These are phyloP conservation scores for Cadophora luteo-olivacea DNA, from an alignment of 2,329 filamentous ascomycete species.

Conservation along the genomic window DNA sequence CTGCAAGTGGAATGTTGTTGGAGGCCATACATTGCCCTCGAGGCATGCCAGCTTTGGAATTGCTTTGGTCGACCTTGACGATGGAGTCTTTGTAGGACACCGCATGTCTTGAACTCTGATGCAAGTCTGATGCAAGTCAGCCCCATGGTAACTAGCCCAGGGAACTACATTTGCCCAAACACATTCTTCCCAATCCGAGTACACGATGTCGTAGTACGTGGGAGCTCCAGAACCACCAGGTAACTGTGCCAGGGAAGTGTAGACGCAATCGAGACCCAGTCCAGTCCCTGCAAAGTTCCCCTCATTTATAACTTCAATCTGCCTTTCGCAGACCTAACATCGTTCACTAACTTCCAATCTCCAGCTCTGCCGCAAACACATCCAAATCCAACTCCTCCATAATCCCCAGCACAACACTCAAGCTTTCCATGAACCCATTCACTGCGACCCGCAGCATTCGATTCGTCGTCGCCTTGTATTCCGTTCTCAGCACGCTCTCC, in stretches of 20 bases:
- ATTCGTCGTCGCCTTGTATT: slow-evolving; percentile 89
- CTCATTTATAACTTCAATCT: background rate
- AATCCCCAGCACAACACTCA: slow-evolving; percentile 83
- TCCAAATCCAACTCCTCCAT: slow-evolving; percentile 92
- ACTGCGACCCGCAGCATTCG: slow-evolving; percentile 96
- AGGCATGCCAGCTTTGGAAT: background rate
- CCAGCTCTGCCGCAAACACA: slow-evolving; percentile 61
- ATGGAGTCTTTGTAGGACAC: background rate
- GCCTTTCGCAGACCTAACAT: background rate
- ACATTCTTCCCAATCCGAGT: too few relatives aligned
- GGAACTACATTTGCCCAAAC: too few relatives aligned
- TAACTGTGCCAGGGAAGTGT: background rate
- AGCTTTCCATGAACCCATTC: slow-evolving; percentile 93
- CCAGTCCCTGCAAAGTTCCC: background rate
- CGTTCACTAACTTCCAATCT: slow-evolving; percentile 33
- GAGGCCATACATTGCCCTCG: too few relatives aligned
- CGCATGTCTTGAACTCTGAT: too few relatives aligned
- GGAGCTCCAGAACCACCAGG: too few relatives aligned
- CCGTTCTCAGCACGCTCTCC: slow-evolving; percentile 66
- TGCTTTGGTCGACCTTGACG: background rate
- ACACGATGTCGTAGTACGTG: background rate
- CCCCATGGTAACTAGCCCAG: too few relatives aligned
- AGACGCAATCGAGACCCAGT: background rate
- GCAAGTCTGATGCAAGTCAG: background rate
- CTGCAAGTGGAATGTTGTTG: too few relatives aligned